phyloP scores from a whole-genome alignment of 192 early-diverging fungal species.

The Entomortierella parvispora region DNA sequence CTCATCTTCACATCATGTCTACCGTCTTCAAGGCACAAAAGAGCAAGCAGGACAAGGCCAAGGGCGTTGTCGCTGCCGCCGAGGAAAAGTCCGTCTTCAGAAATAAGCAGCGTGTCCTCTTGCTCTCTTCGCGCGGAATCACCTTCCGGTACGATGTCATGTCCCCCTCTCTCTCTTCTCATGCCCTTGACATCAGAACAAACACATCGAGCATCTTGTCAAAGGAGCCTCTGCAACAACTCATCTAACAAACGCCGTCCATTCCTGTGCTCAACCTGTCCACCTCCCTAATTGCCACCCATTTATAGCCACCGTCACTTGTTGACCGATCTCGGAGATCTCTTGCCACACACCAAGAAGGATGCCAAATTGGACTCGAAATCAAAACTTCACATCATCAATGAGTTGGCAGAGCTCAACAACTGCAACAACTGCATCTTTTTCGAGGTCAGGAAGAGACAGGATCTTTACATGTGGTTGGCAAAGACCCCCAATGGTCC shows the following conservation, averaged over 20 bases:
- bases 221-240: no score
- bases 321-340: conserved; percentile 84
- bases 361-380: conserved; percentile 95
- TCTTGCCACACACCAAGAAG: conserved; percentile 97
- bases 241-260: not conserved
- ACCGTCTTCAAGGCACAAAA: conserved; percentile 49
- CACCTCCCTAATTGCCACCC: not conserved
- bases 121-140: conserved; percentile 91
- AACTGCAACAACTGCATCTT: conserved; percentile 99
- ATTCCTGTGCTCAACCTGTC: not conserved
- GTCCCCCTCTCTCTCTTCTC: not conserved
- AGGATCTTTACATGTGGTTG: conserved; percentile 97
- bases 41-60: conserved; percentile 41
- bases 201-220: not conserved
- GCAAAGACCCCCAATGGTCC: conserved; percentile 95
- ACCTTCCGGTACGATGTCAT: conserved; percentile 69
- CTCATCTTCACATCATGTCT: conserved; percentile 25
- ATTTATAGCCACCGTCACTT: conserved; percentile 87
- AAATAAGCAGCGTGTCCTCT: conserved; percentile 92
- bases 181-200: not conserved
- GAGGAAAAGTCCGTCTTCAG: conserved; percentile 65
- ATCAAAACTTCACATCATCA: conserved; percentile 85
- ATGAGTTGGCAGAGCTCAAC: conserved; percentile 95
- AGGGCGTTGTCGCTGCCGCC: conserved; percentile 23
- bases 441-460: conserved; percentile 93